phyloP scores from a whole-genome alignment of 768 basidiomycete species.

The Heimioporus sp. region DNA sequence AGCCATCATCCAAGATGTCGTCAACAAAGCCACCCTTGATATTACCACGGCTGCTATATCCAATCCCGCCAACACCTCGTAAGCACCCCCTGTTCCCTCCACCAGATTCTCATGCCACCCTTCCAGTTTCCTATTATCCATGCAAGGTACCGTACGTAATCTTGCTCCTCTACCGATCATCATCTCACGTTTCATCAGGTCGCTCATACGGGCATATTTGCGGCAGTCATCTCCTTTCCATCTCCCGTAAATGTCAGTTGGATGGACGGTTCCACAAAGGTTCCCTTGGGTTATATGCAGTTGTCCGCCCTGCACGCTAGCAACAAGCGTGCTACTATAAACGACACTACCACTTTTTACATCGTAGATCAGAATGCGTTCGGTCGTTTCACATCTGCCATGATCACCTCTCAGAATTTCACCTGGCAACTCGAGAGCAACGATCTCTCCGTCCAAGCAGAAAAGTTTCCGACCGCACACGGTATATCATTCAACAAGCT shows the following conservation, averaged over 20 bases:
- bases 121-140: constrained; percentile 47
- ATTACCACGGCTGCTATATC: constrained; percentile 52
- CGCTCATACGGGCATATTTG: constrained; percentile 63
- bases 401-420: constrained; percentile 68
- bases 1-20: constrained; percentile 64
- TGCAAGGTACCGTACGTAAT: constrained; percentile 52
- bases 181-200: constrained; percentile 37
- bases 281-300: constrained; percentile 53
- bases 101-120: constrained; percentile 3
- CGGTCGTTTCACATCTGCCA: constrained; percentile 53
- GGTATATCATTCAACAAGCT: constrained; percentile 64
- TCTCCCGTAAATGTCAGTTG: constrained; percentile 58
- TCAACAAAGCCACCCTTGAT: constrained; percentile 54
- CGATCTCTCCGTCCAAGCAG: constrained; percentile 60
- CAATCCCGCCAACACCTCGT: constrained; percentile 57
- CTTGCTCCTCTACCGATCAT: not conserved
- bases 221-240: constrained; percentile 60
- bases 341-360: constrained; percentile 57
- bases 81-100: constrained; percentile 18
- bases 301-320: constrained; percentile 48
- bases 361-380: constrained; percentile 59
- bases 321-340: constrained; percentile 56
- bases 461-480: constrained; percentile 65
- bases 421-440: constrained; percentile 62
- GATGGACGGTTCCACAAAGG: constrained; percentile 47